phyloP scores from a whole-genome alignment of 208 protist species.

The Herpetomonas samuelpessoai region DNA sequence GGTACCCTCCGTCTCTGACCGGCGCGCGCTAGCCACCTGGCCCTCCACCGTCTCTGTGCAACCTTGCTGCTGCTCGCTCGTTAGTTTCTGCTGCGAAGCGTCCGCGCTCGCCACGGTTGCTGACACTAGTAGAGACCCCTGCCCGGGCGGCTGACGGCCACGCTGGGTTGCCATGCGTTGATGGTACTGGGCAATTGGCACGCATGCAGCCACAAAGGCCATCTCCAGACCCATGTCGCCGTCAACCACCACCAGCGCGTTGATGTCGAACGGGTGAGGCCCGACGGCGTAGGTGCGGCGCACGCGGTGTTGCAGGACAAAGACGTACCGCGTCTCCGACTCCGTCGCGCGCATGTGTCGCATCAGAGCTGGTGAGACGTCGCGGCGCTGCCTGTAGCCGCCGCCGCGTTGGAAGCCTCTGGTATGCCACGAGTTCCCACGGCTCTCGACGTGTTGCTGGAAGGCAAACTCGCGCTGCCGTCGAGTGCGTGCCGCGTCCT shows the following conservation, averaged over 20 bases:
- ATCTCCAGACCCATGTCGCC: slow-evolving; percentile 80
- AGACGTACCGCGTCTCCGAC: slow-evolving; percentile 37
- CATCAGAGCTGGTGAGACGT: neutral
- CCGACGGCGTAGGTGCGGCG: slow-evolving; percentile 35
- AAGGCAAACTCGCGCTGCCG: too few species aligned
- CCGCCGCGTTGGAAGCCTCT: too few species aligned
- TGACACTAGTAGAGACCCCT: too few species aligned
- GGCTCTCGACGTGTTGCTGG: too few species aligned
- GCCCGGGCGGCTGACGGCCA: neutral
- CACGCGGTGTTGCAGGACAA: slow-evolving; percentile 49
- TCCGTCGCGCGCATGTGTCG: neutral
- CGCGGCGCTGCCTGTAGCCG: too few species aligned
- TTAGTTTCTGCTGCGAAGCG: neutral
- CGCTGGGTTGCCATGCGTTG: neutral
- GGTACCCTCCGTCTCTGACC: slow-evolving; percentile 19
- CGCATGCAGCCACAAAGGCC: slow-evolving; percentile 17
- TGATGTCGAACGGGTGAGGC: slow-evolving; percentile 13
- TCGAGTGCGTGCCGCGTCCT: too few species aligned
- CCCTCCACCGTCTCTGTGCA: too few species aligned
- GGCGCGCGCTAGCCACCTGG: slow-evolving; percentile 23
- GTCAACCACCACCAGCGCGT: slow-evolving; percentile 65
- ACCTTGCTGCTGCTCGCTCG: too few species aligned
- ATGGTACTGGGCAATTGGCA: neutral
- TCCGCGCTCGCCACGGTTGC: neutral
- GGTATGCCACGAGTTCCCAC: too few species aligned